Percentiles rank a stretch among this genome's conserved stretches.
Evolutionary conservation across 2,329 filamentous ascomycete genomes (phyloP).

Genomic region (Epichloe hybrida): DNA sequence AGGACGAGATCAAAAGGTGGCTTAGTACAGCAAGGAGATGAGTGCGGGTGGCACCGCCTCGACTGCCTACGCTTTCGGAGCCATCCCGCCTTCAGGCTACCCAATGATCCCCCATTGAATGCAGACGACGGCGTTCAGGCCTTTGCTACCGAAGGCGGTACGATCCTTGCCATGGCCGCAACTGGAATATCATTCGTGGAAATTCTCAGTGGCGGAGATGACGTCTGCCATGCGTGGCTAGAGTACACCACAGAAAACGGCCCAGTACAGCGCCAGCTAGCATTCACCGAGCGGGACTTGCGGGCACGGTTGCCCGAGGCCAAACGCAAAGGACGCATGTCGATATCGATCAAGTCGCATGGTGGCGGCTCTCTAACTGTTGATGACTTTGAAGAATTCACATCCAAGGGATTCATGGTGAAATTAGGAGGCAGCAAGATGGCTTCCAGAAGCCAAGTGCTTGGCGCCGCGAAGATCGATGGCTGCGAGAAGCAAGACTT

Average conservation of each 20-base stretch:
- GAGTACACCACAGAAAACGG: conserved; percentile 58
- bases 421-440: conserved; percentile 58
- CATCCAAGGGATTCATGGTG: conserved; percentile 56
- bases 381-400: conserved; percentile 59
- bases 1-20: conserved; percentile 74
- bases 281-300: conserved; percentile 62
- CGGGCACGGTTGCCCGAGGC: conserved; percentile 57
- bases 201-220: conserved; percentile 66
- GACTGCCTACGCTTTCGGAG: conserved; percentile 80
- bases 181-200: conserved; percentile 80
- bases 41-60: conserved; percentile 83
- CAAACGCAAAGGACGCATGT: conserved; percentile 58
- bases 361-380: conserved; percentile 62
- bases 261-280: conserved; percentile 55
- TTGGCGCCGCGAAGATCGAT: conserved; percentile 61
- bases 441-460: conserved; percentile 61
- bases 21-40: conserved; percentile 60
- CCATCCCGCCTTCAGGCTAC: conserved; percentile 80
- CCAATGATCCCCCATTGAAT: conserved; percentile 51
- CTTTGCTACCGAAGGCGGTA: conserved; percentile 69
- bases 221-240: conserved; percentile 66
- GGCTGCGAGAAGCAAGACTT: conserved; percentile 58
- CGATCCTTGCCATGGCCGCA: conserved; percentile 61
- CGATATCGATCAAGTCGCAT: conserved; percentile 61
- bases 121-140: conserved; percentile 70